These are phyloP conservation scores for Veloboletus limbatus DNA, from an alignment of 1,284 basidiomycete genomes.

Conservation along the genomic window DNA sequence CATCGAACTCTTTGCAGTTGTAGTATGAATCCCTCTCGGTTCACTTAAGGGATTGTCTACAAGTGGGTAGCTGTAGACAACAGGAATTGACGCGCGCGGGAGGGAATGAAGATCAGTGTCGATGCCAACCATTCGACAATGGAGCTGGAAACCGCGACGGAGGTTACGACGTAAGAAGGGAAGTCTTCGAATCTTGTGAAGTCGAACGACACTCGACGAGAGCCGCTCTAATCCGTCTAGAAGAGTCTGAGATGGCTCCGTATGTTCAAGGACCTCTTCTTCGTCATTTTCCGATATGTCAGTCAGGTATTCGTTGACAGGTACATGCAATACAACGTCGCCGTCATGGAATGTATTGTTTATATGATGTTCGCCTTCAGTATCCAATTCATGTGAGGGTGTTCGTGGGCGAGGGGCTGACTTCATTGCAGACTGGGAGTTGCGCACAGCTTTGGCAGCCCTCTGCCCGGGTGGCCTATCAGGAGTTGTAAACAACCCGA, in stretches of 20 bases:
- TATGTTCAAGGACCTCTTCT: slow-evolving; percentile 2
- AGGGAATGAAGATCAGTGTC: slow-evolving; percentile 11
- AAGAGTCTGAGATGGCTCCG: slow-evolving; percentile 21
- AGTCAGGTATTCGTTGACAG: not conserved
- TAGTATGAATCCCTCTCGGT: not conserved
- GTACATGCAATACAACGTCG: slow-evolving; percentile 8
- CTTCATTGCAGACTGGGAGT: slow-evolving; percentile 11
- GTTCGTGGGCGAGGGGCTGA: not conserved
- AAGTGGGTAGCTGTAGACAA: slow-evolving; percentile 27
- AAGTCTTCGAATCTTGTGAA: slow-evolving; percentile 32
- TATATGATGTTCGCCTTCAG: slow-evolving; percentile 2
- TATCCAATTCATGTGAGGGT: slow-evolving; percentile 4
- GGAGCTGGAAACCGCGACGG: slow-evolving; percentile 41
- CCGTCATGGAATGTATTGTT: not conserved
- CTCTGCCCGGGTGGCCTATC: slow-evolving; percentile 10
- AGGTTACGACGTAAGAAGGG: slow-evolving; percentile 57
- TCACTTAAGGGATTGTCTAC: slow-evolving; percentile 1
- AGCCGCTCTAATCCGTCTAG: slow-evolving; percentile 23
- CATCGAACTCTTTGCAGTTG: slow-evolving; percentile 20
- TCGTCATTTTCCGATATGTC: slow-evolving; percentile 14
- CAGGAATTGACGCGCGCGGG: slow-evolving; percentile 24
- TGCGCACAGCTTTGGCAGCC: slow-evolving; percentile 11
- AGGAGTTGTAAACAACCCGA: slow-evolving; percentile 4
- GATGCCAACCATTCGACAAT: slow-evolving; percentile 30
- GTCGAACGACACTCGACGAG: slow-evolving; percentile 16